These are phyloP conservation scores for Talaromyces atroroseus DNA, from an alignment of 2,329 filamentous ascomycete genomes.

Conservation along the genomic window DNA sequence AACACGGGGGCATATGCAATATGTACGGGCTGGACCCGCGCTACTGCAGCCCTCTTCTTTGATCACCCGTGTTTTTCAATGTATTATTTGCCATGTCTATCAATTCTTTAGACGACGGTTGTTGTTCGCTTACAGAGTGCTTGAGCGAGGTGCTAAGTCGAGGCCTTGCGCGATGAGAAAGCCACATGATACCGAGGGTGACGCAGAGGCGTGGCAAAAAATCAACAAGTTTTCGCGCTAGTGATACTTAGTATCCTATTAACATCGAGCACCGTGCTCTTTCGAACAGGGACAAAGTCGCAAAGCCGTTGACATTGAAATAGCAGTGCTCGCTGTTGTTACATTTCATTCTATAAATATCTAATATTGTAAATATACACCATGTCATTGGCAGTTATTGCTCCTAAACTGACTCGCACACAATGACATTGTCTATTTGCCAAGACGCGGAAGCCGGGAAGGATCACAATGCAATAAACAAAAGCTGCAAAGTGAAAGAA, in stretches of 20 bases:
- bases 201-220: not conserved
- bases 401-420: not conserved
- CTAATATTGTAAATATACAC: not conserved
- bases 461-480: not conserved
- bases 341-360: not conserved
- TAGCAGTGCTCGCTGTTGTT: not conserved
- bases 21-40: not conserved
- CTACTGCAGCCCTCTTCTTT: slow-evolving; percentile 6
- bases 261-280: too few species aligned
- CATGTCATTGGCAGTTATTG: not conserved
- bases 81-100: not conserved
- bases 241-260: too few species aligned
- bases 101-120: not conserved
- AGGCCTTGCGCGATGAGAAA: not conserved
- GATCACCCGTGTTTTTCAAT: not conserved
- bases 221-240: too few species aligned
- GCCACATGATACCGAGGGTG: slow-evolving; percentile 5
- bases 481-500: not conserved
- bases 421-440: slow-evolving; percentile 2
- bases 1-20: not conserved
- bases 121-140: not conserved
- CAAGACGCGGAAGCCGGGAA: not conserved
- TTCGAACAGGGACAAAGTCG: not conserved
- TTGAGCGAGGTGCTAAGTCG: not conserved
- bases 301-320: not conserved